Evolutionary conservation across 345 rosid species (phyloP), one percentile per base, ranked within the genome.

Genomic region (Angophora floribunda): DNA sequence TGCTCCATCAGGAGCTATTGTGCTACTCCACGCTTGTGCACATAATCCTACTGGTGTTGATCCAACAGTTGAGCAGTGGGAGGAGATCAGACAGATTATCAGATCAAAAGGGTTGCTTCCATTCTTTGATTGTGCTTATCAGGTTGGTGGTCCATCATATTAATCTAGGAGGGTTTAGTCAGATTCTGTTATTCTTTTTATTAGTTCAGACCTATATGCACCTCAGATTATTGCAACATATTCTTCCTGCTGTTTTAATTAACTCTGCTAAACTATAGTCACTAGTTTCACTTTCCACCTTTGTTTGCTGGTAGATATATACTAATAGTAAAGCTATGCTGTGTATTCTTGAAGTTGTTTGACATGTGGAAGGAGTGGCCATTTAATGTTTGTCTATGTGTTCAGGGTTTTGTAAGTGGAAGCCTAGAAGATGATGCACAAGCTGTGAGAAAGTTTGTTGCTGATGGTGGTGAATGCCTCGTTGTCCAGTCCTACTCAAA

Each of bases 1-100:
- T 89, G 93, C 94, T 88, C 88, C 93, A 65, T 88, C 90, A 1
- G 95, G 95, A 82, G 91, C 94, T 51, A 53, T 92, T 55, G 94
- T 93, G 85, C 95, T 93, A 86, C 92, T 93, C 85, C 95, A 93
- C 52, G 91, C 88, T 49, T 92, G 93, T 90, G 91, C 93, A 80
- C 95, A 93, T 88, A 93, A 93, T 65, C 95, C 95, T 21, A 93
- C 95, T 0, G 95, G 94, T 87, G 92, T 92, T 86, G 95, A 93
- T 89, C 95, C 94, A 85, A 92, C 90, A 51, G 75, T 87, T 45
- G 89, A 92, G 79, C 94, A 94, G 88, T 94, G 95, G 95, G 93
- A 93, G 89, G 90, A 93, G 90, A 93, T 94, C 86, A 92, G 94
- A 36, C 89, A 82, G 91, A 57, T 93, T n/a, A 91, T 92, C 85